Conservation (phyloP, 2,329 filamentous ascomycete species). For the Nigrospora oryzae region DNA sequence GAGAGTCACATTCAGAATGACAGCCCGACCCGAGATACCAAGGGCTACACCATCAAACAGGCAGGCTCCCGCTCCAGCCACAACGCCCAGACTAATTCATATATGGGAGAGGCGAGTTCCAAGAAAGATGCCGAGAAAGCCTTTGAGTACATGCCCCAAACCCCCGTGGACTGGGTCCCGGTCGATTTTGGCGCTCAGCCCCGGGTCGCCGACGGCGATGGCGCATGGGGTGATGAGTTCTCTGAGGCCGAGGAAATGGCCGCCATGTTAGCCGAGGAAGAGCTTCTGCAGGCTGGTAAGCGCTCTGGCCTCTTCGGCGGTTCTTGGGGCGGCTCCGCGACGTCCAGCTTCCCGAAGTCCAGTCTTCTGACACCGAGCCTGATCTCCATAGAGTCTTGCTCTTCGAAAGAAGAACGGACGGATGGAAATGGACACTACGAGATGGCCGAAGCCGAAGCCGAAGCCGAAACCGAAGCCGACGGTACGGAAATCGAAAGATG, state of each 20-base stretch:
- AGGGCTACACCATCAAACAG: not conserved
- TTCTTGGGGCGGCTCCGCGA: conserved; percentile 9
- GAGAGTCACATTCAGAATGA: too few species aligned
- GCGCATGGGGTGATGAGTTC: conserved; percentile 8
- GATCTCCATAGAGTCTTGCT: conserved; percentile 18
- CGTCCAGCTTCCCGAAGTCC: conserved; percentile 8
- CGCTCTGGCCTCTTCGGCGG: conserved; percentile 12
- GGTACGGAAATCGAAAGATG: not conserved
- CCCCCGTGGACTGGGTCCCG: not conserved
- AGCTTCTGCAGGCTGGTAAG: conserved; percentile 18
- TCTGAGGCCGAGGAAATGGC: conserved; percentile 7
- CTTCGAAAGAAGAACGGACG: conserved; percentile 10
- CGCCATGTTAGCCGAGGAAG: conserved; percentile 13
- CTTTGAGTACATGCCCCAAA: conserved; percentile 1
- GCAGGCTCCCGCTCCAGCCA: too few species aligned
- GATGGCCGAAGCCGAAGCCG: conserved; percentile 4
- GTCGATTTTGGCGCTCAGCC: not conserved
- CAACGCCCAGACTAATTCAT: too few species aligned
- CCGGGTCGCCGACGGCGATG: conserved; percentile 3
- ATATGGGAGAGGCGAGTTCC: too few species aligned
- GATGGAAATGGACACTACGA: conserved; percentile 8
- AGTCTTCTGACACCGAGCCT: conserved; percentile 14
- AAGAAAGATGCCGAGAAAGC: too few species aligned
- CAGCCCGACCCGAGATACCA: not conserved
- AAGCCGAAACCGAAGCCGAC: conserved; percentile 1